phyloP scores from a whole-genome alignment of 2,329 filamentous ascomycete species.

The Fusarium newnesense region DNA sequence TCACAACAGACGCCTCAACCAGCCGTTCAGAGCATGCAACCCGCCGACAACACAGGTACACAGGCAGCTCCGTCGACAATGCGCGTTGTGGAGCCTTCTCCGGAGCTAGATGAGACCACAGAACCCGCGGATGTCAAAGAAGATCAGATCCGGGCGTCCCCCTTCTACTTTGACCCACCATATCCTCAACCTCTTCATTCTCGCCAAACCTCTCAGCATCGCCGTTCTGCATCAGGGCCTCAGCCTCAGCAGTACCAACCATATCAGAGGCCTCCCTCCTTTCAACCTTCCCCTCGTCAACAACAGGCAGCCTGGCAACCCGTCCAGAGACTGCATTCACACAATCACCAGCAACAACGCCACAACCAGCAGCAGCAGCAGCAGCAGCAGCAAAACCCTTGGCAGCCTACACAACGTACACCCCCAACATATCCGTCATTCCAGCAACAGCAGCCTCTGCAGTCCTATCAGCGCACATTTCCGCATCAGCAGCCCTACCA shows the following conservation, averaged over 20 bases:
- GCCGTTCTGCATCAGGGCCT: slow-evolving; percentile 21
- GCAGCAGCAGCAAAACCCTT: slow-evolving; percentile 35
- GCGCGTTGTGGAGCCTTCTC: slow-evolving; percentile 51
- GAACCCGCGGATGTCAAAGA: slow-evolving; percentile 3
- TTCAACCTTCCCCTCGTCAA: slow-evolving; percentile 29
- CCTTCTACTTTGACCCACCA: slow-evolving; percentile 39
- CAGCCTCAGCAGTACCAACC: slow-evolving; percentile 25
- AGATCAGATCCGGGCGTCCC: slow-evolving; percentile 23
- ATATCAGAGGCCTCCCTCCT: slow-evolving; percentile 29
- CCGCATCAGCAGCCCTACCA: slow-evolving; percentile 29
- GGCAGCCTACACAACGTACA: slow-evolving; percentile 24
- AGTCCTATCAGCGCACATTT: slow-evolving; percentile 26
- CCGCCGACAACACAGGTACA: slow-evolving; percentile 35
- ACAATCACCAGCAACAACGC: slow-evolving; percentile 31
- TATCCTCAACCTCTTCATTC: slow-evolving; percentile 40
- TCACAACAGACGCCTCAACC: slow-evolving; percentile 2
- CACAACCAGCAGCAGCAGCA: slow-evolving; percentile 27
- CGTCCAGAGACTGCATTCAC: slow-evolving; percentile 27
- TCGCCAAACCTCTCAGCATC: slow-evolving; percentile 27
- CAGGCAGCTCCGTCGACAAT: slow-evolving; percentile 49
- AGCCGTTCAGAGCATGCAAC: slow-evolving; percentile 11
- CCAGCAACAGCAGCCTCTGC: slow-evolving; percentile 34
- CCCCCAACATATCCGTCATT: slow-evolving; percentile 37
- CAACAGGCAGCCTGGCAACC: slow-evolving; percentile 31
- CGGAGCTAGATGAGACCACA: slow-evolving; percentile 43